Evolutionary conservation across 1,139 yeast species (phyloP), one percentile per base, ranked within the genome.

Genomic region (Geotrichum europaeum): DNA sequence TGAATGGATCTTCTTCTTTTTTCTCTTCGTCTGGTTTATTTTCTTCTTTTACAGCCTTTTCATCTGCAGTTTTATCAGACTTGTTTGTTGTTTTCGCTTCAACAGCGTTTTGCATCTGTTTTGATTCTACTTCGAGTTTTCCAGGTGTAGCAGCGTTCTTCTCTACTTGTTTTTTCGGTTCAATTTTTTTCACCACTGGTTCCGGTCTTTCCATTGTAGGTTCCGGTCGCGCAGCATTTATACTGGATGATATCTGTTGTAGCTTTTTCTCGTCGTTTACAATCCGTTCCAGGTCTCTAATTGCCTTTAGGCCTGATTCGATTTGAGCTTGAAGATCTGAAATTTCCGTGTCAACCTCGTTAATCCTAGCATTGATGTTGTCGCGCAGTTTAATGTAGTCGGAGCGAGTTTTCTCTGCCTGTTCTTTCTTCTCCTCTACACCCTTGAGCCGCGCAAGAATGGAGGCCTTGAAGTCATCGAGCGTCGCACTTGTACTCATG

Each of bases 301-400:
- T 65, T 6, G 84, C 75, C 54, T 68, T 69, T 32, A 77, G 66
- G 2, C 85, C 84, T 51, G 80, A 81, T 18, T 72, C 68, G 12
- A 84, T 76, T 62, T 81, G 83, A 6, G 62, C 65, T 20, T 74
- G 72, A 56, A 85, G 73, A 52, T 76, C 77, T 1, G 65, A 68
- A 2, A 80, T 68, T n/a, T 79, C 78, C 1, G 69, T 69, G 4
- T 73, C 72, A 32, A 85, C 58, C 64, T 79, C 84, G 0, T 91
- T 91, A 6, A 86, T 67, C 55, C 77, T 75, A 3, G 83, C 78
- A 67, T 77, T 77, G 4, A 82, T 74, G 58, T 73, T 59, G 49
- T 62, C 51, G 47, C 55, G 51, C 43, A 56, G 55, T 51, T 25
- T 49, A 4, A 56, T 18, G 49, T 51, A 56, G 30, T 56, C 58